Base-by-base conservation (phyloP, 1,139 yeast species). In the Hemisphaericaspora xylanilytica region DNA sequence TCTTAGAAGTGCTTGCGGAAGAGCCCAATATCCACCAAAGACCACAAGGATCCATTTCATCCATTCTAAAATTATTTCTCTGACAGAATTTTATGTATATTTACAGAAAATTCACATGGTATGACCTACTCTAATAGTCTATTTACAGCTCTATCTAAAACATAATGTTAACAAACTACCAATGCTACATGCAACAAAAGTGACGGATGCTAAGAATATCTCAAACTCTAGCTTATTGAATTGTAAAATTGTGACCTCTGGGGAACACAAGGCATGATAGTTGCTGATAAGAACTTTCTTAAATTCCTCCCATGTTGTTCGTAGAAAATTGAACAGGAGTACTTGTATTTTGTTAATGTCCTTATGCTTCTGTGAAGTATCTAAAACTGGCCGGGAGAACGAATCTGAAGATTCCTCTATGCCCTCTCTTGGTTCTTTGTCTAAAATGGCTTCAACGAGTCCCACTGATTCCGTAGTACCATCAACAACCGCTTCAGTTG, bases 161-260 rank as follows among this genome's bases (percentile, higher is more conserved):
- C 26, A 46, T 15, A 43, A 5, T 3, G 65, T 52, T 9, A 59
- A 12, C 21, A 55, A 32, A 39, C 59, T 49, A 6, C 65, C 65
- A 3, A 59, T 12, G 4, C 47, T 44, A 31, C 62, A 57, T 5
- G 61, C 62, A 5, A 56, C 4, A 3, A 54, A 13, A 3, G 58
- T 45, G 13, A 57, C 33, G 2, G 49, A 35, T 2, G 52, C 42
- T 0, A 59, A 46, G 15, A 59, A 33, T 2, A 59, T 26, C 12
- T 57, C 61, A 14, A 64, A 47, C 14, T 63, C 65, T 5, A 39
- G 31, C 41, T 61, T 62, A 26, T 53, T 51, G 31, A 64, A 41
- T 37, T 53, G 52, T 10, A 63, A 36, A 1, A 39, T 40, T 3
- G 46, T 22, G 5, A 56, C 38, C 5, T 50, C 49, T 10, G 52